These are phyloP conservation scores for Sherardia arvensis DNA, from an alignment of 257 asterid species.

Conservation along the genomic window DNA sequence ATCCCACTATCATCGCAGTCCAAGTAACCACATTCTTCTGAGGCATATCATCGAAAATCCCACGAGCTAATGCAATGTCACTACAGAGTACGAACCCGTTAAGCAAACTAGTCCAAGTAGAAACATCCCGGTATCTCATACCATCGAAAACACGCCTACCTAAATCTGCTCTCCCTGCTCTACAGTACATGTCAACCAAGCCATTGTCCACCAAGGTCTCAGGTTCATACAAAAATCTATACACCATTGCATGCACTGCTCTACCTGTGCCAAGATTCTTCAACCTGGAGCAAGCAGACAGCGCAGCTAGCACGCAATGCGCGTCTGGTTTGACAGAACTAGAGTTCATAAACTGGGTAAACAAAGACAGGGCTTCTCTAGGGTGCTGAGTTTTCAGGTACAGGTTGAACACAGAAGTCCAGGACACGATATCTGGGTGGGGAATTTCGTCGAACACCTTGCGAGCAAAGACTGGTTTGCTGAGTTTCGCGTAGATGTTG, in stretches of 20 bases:
- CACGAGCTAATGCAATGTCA: conserved; percentile 41
- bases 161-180: conserved; percentile 26
- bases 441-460: conserved; percentile 44
- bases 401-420: conserved; percentile 56
- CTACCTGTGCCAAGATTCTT: conserved; percentile 40
- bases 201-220: conserved; percentile 50
- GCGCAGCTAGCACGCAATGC: conserved; percentile 53
- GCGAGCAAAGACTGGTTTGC: conserved; percentile 31
- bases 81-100: conserved; percentile 44
- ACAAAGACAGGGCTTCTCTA: conserved; percentile 29
- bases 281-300: conserved; percentile 54
- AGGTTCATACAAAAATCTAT: conserved; percentile 27
- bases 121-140: conserved; percentile 40
- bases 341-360: conserved; percentile 26
- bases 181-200: conserved; percentile 65
- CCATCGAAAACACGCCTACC: conserved; percentile 42
- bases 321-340: conserved; percentile 42
- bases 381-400: conserved; percentile 49
- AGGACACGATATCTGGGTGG: conserved; percentile 46
- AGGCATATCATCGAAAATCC: conserved; percentile 58
- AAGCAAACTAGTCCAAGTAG: conserved; percentile 70
- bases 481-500: conserved; percentile 31
- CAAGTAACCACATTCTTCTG: conserved; percentile 59
- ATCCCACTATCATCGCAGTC: conserved; percentile 81
- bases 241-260: conserved; percentile 51